These are phyloP conservation scores for Sporothrix inflata DNA, from an alignment of 2,329 filamentous ascomycete genomes.

Conservation along the genomic window DNA sequence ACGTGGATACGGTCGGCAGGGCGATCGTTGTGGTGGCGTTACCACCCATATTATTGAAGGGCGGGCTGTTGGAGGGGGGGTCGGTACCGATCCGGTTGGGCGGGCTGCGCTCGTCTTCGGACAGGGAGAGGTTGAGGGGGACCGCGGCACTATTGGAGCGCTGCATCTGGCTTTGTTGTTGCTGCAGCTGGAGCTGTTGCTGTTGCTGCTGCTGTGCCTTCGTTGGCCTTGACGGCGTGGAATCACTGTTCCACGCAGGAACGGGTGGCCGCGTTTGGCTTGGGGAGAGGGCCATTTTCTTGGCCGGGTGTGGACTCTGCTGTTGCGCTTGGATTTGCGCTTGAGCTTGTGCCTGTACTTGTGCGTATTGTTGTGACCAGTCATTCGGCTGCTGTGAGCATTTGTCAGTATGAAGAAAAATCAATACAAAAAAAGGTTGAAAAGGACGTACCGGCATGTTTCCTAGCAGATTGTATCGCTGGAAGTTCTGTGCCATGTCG, in stretches of 20 bases:
- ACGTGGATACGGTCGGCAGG: background rate
- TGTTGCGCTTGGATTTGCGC: conserved; percentile 34
- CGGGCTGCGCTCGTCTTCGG: conserved; percentile 63
- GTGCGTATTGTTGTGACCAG: conserved; percentile 46
- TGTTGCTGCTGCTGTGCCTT: conserved; percentile 25
- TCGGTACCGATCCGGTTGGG: conserved; percentile 53
- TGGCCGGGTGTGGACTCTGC: conserved; percentile 53
- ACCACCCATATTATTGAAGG: conserved; percentile 43
- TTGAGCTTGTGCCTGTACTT: conserved; percentile 8
- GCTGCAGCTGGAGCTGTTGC: conserved; percentile 27
- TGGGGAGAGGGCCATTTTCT: conserved; percentile 58
- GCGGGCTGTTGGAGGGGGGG: conserved; percentile 48
- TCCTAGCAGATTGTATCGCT: conserved; percentile 42
- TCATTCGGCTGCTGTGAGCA: conserved; percentile 45
- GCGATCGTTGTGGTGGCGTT: background rate
- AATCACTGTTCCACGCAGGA: conserved; percentile 53
- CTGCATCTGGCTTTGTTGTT: conserved; percentile 37
- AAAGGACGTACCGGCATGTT: conserved; percentile 41
- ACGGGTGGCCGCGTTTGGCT: conserved; percentile 56
- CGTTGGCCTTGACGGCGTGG: conserved; percentile 32
- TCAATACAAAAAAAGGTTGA: conserved; percentile 2
- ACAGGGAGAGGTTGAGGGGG: conserved; percentile 58
- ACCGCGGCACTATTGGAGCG: conserved; percentile 37
- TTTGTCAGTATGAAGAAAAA: background rate
- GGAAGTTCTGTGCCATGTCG: conserved; percentile 36